Evolutionary conservation across 306 rosid species (phyloP), one percentile per base, ranked within the genome.

Genomic region (Trifolium fragiferum): DNA sequence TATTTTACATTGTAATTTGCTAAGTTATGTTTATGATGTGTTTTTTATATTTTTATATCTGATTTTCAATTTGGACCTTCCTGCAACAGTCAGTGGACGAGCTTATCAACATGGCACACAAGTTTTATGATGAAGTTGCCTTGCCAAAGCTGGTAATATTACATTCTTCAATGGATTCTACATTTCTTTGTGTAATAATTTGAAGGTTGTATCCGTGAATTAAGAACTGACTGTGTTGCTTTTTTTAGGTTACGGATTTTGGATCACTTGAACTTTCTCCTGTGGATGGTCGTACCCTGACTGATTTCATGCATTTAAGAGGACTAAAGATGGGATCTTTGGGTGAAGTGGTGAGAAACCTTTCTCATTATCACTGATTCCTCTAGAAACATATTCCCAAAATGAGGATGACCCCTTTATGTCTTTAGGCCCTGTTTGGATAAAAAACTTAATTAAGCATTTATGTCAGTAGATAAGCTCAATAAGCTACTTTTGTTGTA

Each of bases 231-330:
- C 35, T 72, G 25, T 78, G 4, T 71, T 62, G 35, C 75, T 35
- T 68, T 68, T 74, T 71, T 74, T 86, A 94, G 98, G 97, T 87
- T 54, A 81, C 90, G 44, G 98, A 94, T 82, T 94, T 94, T 50
- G 97, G 84, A 68, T 94, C 97, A 38, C 98, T 94, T 76, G 98
- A 94, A 86, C 98, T 94, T 79, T 94, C 98, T 77, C 97, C 98
- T 4, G 98, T 94, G 47, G 98, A 94, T 83, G 98, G 98, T 41
- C 97, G 98, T 75, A 90, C 98, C 0, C 51, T 94, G 72, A 94
- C 98, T 5, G 98, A 94, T 74, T 94, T 94, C 89, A 94, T 91
- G 98, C 98, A 94, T 84, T 87, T 91, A 79, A 91, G 98, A 84
- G 98, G 98, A 20, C 84, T 94, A 25, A 78, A 82, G 70, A 91